Base-by-base conservation (phyloP, 106 monocot genomes). In the Platanthera guangdongensis region DNA sequence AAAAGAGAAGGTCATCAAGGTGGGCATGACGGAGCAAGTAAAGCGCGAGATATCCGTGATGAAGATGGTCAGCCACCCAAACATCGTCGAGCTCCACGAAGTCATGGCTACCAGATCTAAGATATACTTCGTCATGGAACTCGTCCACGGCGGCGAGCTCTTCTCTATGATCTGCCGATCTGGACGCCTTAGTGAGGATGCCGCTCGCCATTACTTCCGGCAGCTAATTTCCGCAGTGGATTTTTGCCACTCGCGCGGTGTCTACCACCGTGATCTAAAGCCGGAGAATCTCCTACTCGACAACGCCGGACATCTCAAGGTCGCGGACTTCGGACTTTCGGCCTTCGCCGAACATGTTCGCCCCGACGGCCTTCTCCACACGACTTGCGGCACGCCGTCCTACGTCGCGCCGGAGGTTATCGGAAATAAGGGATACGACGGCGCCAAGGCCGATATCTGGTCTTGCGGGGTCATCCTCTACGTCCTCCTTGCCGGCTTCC, bases 381-480 rank as follows among this genome's bases (percentile, higher is more conserved):
- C 91, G 11, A 84, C 86, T 9, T 92, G 91, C 65, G 91, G 91
- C 14, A 92, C 91, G 57, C 91, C 91, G 53, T 84, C 90, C 0
- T 90, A 90, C 49, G 84, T 85, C 10, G 90, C 90, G 8, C 90
- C 90, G 72, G 90, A 90, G 85, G 79, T 90, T 14, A 71, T 87
- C 50, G 62, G 48, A 15, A 90, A 87, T 71, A 87, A 84, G 74
- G 91, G 88, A 0, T 92, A 92, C 80, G 91, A 92, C 70, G 91
- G 91, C 9, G 82, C 81, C 1, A 92, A 86, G 77, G 83, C 88
- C 15, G 91, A 92, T 69, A 50, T 88, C 12, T 92, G 91, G 91
- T 92, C 92, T 7, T 92, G 92, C 55, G 92, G 92, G 9, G 92
- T 89, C 51, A 83, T 92, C 77, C 83, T 92, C 75, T 92, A 72